Base-by-base conservation (phyloP, 2,329 filamentous ascomycete species). In the Tolypocladium pustulatum region DNA sequence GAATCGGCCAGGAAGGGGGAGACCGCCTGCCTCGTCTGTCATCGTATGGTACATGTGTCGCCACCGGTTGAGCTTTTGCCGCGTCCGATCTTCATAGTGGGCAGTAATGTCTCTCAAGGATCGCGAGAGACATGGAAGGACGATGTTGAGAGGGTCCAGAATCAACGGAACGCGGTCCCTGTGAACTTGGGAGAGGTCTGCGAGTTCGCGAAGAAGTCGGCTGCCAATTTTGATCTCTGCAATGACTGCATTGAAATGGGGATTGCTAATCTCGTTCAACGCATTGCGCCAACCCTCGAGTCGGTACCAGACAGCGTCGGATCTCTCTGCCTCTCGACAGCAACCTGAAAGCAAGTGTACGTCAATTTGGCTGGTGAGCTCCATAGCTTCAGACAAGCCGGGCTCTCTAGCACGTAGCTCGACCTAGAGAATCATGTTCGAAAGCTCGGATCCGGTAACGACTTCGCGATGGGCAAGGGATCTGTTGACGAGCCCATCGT, bases 1-100 rank as follows among this genome's bases (percentile, higher is more conserved):
- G 61, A 86, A 85, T 8, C 82, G 74, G 20, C 78, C 76, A 1
- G 77, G 77, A 1, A 86, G 70, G 7, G 73, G 72, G 37, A 82
- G 74, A 0, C 78, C 80, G 2, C 73, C 76, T 4, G 76, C 77
- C 65, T 85, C 80, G 30, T 78, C 74, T 9, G 75, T 76, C 76
- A 86, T 76, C 6, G 72, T 70, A 66, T 84, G 76, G 65, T 80
- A 83, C 81, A 86, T 85, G 63, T 75, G 76, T 49, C 77, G 75
- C 83, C 84, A 86, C 57, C 82, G 76, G 40, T 75, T 71, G 61
- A 79, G 75, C 57, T 76, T 77, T 22, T 74, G 72, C 49, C 78
- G 62, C 5, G 73, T 73, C 40, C 73, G 76, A 65, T 85, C 78
- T 38, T 82, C 76, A 64, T 82, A 79, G 67, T 77, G 77, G 10